Evolutionary conservation across 257 asterid genomes (phyloP).

Genomic region (Nicotiana paniculata): DNA sequence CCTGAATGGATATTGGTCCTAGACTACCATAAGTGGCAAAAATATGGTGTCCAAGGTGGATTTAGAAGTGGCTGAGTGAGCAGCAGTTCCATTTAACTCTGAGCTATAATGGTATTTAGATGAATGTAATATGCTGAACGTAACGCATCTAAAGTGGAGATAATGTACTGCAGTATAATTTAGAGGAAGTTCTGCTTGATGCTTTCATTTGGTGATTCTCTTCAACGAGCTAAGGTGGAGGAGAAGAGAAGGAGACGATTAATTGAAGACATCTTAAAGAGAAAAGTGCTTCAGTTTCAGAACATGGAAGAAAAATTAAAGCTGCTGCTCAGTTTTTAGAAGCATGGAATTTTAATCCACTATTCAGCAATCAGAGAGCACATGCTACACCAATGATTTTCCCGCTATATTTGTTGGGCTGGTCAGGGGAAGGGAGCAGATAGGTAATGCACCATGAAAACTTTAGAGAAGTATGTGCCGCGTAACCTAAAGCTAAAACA

Average conservation of each 20-base stretch:
- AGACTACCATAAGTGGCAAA: background rate
- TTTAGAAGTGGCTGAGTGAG: background rate
- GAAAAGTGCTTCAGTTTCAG: background rate
- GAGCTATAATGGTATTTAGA: background rate
- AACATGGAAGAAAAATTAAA: background rate
- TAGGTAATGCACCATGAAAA: background rate
- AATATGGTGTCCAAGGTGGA: background rate
- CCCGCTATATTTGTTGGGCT: background rate
- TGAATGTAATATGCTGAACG: background rate
- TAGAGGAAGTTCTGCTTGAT: background rate
- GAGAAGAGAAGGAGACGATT: background rate
- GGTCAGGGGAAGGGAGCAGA: background rate
- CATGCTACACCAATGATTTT: background rate
- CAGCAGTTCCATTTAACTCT: background rate
- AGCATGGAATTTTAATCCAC: background rate
- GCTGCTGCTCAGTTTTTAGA: background rate
- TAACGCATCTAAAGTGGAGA: background rate
- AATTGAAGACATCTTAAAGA: background rate
- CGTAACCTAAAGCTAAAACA: background rate
- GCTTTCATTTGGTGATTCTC: background rate
- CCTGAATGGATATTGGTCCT: background rate
- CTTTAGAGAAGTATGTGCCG: background rate
- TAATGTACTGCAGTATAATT: background rate
- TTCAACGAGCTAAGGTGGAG: background rate
- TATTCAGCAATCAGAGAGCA: background rate